Evolutionary conservation across 768 basidiomycete genomes (phyloP), one percentile per base, ranked within the genome.

Genomic region (Rhodosporidiobolus sp.): DNA sequence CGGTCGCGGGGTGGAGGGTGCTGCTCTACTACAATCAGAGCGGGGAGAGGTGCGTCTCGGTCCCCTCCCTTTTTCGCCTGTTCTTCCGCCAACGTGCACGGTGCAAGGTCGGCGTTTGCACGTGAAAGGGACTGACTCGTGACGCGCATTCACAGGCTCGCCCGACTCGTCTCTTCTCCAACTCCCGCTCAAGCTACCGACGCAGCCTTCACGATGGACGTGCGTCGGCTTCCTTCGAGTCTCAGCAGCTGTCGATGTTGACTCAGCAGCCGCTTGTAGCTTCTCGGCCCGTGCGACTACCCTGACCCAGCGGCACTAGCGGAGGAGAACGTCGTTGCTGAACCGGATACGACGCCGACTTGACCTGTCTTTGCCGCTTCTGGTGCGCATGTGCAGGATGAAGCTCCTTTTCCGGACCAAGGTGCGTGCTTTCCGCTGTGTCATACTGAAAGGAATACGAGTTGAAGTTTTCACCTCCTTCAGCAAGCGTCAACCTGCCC

Each of bases 11-110:
- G 32, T 65, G 63, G 63, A 54, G 64, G 30, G 48, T 73, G 16
- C 14, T 73, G 63, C 54, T 69, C 22, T 73, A 73, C 43, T 73
- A 61, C 30, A 50, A 50, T 30, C 45, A 57, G 12, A 32, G 35
- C 3, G 72, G 72, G 16, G 72, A 73, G 30, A 61, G 72, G 72
- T 73, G 35, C 66, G 71, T 38, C 26, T 10, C 26, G 32, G 19
- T 22, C 56, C 22, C 16, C 28, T 49, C 30, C 28, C 26, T 54
- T 46, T 28, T n/a, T 30, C 14, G 3, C 10, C 28, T 10, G 14
- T 32, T 55, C 7, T 50, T 16, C 11, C 30, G 24, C 20, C 48
- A 11, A 19, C 10, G 22, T n/a, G 54, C 28, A 14, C 32, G n/a
- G n/a, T n/a, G n/a, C n/a, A n/a, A n/a, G n/a, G n/a, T n/a, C n/a